These are phyloP conservation scores for Neurospora tetraspora DNA, from an alignment of 495 filamentous ascomycete genomes.

Conservation along the genomic window DNA sequence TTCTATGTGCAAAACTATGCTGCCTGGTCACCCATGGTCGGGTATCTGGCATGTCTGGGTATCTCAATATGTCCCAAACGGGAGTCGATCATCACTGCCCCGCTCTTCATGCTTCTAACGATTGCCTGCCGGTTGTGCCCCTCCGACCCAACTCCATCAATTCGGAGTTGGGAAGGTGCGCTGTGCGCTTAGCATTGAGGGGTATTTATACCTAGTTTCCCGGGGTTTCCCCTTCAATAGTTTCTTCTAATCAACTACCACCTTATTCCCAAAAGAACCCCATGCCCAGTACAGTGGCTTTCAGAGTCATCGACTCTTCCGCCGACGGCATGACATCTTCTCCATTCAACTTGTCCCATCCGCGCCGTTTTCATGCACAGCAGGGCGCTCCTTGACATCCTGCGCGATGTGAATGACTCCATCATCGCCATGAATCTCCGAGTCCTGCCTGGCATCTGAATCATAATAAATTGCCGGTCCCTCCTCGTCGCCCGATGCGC, in stretches of 20 bases:
- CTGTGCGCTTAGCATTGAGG: too few species aligned
- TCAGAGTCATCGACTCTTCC: background rate
- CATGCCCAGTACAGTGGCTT: too few species aligned
- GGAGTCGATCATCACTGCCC: background rate
- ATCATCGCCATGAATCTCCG: background rate
- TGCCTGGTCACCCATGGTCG: background rate
- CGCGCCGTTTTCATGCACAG: background rate
- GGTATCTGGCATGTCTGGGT: background rate
- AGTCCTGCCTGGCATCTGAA: background rate
- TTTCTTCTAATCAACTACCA: too few species aligned
- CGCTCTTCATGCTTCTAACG: background rate
- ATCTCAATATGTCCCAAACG: background rate
- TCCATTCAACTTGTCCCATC: background rate
- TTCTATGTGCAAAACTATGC: background rate
- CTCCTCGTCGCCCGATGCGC: background rate
- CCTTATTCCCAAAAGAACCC: too few species aligned
- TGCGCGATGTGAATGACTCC: background rate
- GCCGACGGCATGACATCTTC: background rate
- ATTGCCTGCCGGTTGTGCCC: background rate
- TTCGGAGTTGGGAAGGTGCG: too few species aligned
- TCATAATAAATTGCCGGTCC: background rate
- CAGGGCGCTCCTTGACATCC: background rate
- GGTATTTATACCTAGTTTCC: too few species aligned
- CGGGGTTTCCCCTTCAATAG: too few species aligned
- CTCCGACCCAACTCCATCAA: background rate